These are phyloP conservation scores for Tephrocybe sp. DNA, from an alignment of 768 basidiomycete genomes.

Conservation along the genomic window DNA sequence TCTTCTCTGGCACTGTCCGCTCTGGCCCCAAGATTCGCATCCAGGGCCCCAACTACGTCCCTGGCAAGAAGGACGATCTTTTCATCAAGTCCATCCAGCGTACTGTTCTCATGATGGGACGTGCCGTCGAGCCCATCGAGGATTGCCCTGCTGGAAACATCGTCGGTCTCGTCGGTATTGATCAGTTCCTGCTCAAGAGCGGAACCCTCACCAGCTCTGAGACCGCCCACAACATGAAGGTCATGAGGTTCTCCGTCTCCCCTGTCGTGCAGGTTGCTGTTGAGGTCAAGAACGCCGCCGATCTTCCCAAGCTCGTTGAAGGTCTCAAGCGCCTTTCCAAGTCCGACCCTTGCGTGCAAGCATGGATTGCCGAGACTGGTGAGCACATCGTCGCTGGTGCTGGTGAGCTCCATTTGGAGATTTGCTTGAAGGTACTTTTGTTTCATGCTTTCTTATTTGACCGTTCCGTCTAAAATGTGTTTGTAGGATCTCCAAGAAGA, in stretches of 20 bases:
- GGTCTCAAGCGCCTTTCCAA: slow-evolving; percentile 99
- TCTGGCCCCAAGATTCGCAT: slow-evolving; percentile 98
- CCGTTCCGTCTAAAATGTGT: neutral
- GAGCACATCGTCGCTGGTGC: slow-evolving; percentile 99
- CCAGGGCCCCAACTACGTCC: slow-evolving; percentile 97
- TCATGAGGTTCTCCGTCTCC: slow-evolving; percentile 99
- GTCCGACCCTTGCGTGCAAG: slow-evolving; percentile 98
- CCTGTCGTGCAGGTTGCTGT: slow-evolving; percentile 98
- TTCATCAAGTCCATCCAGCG: slow-evolving; percentile 98
- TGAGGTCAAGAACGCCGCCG: slow-evolving; percentile 98
- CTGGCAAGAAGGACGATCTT: slow-evolving; percentile 96
- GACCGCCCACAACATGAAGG: slow-evolving; percentile 99
- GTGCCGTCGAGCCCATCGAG: slow-evolving; percentile 95
- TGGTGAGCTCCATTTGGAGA: slow-evolving; percentile 97
- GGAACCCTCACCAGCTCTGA: slow-evolving; percentile 96
- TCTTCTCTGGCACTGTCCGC: slow-evolving; percentile 97
- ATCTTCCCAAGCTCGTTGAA: slow-evolving; percentile 98
- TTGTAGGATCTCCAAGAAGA: slow-evolving; percentile 94
- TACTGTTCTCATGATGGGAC: slow-evolving; percentile 99
- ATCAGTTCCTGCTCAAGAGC: slow-evolving; percentile 99
- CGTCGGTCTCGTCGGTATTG: slow-evolving; percentile 96
- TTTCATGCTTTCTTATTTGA: neutral
- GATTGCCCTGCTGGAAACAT: slow-evolving; percentile 99
- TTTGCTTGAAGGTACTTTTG: slow-evolving; percentile 84
- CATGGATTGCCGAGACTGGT: slow-evolving; percentile 86